Percentiles rank a stretch among this genome's conserved stretches.
Conservation (phyloP, 768 basidiomycete species). For the Auricularia sp. region DNA sequence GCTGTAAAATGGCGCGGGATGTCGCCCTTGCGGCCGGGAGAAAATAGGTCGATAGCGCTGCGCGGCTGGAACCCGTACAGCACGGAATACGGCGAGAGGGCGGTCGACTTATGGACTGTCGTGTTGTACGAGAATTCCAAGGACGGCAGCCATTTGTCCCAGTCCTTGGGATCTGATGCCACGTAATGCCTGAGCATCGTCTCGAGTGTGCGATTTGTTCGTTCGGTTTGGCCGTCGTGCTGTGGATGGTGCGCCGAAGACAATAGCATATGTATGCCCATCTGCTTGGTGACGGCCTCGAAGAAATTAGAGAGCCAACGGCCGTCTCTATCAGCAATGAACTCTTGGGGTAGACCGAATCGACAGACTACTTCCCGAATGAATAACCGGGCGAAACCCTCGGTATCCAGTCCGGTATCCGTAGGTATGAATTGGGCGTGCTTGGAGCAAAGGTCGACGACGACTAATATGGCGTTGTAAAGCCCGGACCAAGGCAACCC, state of each 20-base stretch:
- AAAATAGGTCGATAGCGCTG: not conserved
- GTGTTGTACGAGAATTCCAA: conserved; percentile 35
- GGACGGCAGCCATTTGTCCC: conserved; percentile 29
- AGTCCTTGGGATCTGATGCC: conserved; percentile 29
- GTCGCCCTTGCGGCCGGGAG: not conserved
- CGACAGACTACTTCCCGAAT: conserved; percentile 3
- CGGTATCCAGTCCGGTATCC: not conserved
- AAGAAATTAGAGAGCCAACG: not conserved
- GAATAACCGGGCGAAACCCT: conserved; percentile 6
- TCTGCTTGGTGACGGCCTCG: not conserved
- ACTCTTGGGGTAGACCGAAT: not conserved
- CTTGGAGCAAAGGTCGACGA: too few species aligned
- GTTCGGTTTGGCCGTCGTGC: conserved; percentile 30
- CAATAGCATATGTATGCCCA: not conserved
- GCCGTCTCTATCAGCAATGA: not conserved
- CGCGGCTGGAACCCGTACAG: conserved; percentile 23
- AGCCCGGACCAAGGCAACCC: too few species aligned
- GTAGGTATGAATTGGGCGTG: too few species aligned
- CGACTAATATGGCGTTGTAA: too few species aligned
- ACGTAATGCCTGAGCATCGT: conserved; percentile 8
- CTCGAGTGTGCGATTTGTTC: conserved; percentile 18
- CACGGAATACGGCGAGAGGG: conserved; percentile 28
- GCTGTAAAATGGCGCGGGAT: not conserved
- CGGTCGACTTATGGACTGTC: conserved; percentile 21
- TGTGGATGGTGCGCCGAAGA: conserved; percentile 31